Evolutionary conservation across 2,329 filamentous ascomycete genomes (phyloP).

Genomic region (Fonsecaea erecta): DNA sequence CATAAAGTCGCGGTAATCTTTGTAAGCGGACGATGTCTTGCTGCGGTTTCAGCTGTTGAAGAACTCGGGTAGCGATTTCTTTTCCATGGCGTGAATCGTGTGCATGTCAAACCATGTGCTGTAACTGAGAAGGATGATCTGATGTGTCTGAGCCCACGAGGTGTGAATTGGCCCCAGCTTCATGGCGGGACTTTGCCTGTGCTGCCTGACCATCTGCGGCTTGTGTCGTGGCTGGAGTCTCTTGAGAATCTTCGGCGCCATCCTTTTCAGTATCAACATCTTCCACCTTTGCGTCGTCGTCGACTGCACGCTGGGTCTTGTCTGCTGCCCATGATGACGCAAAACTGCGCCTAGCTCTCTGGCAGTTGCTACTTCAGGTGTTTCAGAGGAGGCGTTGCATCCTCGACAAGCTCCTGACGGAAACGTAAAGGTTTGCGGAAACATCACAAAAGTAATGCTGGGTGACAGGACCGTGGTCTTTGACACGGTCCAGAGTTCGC

Average conservation of each 20-base stretch:
- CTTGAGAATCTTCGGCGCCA: conserved; percentile 47
- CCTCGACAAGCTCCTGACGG: too few relatives aligned
- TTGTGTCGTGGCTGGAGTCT: conserved; percentile 47
- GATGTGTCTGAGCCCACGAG: conserved; percentile 90
- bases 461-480: too few relatives aligned
- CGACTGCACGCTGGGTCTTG: too few relatives aligned
- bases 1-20: conserved; percentile 99
- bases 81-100: conserved; percentile 84
- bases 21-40: conserved; percentile 96
- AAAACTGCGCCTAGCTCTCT: too few relatives aligned
- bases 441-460: too few relatives aligned
- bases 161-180: conserved; percentile 87
- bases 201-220: conserved; percentile 60
- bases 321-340: too few relatives aligned
- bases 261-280: conserved; percentile 47
- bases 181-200: conserved; percentile 77
- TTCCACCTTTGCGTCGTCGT: conserved; percentile 49
- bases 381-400: too few relatives aligned
- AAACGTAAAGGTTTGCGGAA: too few relatives aligned
- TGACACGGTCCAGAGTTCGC: too few relatives aligned
- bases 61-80: conserved; percentile 94
- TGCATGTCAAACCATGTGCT: conserved; percentile 99
- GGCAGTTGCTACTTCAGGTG: too few relatives aligned
- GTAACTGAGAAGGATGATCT: conserved; percentile 96
- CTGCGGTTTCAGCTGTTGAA: conserved; percentile 98